Evolutionary conservation across 176 grass and related monocot genomes (phyloP), one percentile per base, ranked within the genome.

Genomic region (Cocos nucifera): DNA sequence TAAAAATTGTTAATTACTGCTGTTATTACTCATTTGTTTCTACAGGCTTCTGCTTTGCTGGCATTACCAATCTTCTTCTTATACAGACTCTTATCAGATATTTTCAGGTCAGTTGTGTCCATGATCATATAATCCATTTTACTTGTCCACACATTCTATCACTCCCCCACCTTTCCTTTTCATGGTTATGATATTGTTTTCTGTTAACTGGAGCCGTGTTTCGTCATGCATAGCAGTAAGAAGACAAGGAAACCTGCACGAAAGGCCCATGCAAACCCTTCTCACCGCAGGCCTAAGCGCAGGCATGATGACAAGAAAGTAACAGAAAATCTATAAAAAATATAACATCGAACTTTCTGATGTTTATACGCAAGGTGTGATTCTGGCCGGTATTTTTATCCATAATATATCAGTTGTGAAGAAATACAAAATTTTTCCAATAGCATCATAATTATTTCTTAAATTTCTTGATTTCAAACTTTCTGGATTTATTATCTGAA

Each of bases 31-130:
- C 51, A 44, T 54, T 62, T 62, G 22, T 67, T 50, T 73, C 63
- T 58, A 35, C 71, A 98, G 94, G 88, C 94, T 73, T 83, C 73
- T 81, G 79, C 88, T 59, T 63, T 85, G 53, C 52, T 93, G 57
- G 71, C 75, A 67, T 70, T 92, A 59, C 84, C 84, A 5, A 16
- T 83, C 64, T 86, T 83, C 75, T 75, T 83, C 78, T 55, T 83
- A 54, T 80, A 71, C 76, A 74, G 61, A 53, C 64, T 98, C 49
- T 63, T 92, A 17, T 66, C 56, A 25, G 68, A 89, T 71, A 64
- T 59, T 12, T 81, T 93, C 48, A 75, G 84, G 94, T 98, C 55
- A 55, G 82, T 52, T 59, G 22, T 15, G 39, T 82, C 64, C 35
- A 44, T 44, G 8, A 14, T 44, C 9, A 14, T 44, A 44, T 44